Conservation (phyloP, 2,329 filamentous ascomycete genomes). For the Neurospora sp. region DNA sequence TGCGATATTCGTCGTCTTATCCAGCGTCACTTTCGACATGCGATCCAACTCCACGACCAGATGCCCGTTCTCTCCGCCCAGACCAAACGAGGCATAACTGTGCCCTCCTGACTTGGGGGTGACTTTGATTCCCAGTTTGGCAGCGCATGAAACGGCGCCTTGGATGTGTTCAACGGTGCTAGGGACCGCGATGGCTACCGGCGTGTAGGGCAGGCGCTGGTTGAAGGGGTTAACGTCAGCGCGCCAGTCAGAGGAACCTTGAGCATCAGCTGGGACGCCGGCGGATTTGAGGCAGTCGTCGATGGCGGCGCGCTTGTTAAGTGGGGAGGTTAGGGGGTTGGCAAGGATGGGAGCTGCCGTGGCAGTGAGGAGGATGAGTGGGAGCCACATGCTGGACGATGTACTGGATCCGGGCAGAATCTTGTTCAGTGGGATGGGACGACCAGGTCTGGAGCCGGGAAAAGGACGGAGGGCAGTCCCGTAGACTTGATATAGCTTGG, state of each 20-base stretch:
- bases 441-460: background rate
- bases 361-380: constrained; percentile 5
- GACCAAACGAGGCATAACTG: constrained; percentile 38
- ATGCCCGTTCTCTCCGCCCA: constrained; percentile 37
- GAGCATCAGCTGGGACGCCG: constrained; percentile 17
- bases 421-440: background rate
- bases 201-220: constrained; percentile 23
- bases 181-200: constrained; percentile 33
- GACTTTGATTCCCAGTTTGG: constrained; percentile 31
- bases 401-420: background rate
- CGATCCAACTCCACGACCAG: constrained; percentile 38
- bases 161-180: constrained; percentile 33
- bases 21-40: constrained; percentile 31
- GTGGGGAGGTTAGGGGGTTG: constrained; percentile 12
- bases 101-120: constrained; percentile 41
- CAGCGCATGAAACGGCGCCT: constrained; percentile 36
- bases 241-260: constrained; percentile 16
- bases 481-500: constrained; percentile 2
- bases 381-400: constrained; percentile 7
- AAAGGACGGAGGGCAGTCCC: background rate
- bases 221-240: constrained; percentile 20
- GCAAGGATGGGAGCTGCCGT: constrained; percentile 16
- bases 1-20: constrained; percentile 29
- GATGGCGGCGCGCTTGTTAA: constrained; percentile 16
- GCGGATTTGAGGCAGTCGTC: constrained; percentile 21